A percentile compares a stretch with the other conserved stretches of the same genome.
Evolutionary conservation across 1,284 basidiomycete genomes (phyloP).

Genomic region (Leccinum fuscescens): DNA sequence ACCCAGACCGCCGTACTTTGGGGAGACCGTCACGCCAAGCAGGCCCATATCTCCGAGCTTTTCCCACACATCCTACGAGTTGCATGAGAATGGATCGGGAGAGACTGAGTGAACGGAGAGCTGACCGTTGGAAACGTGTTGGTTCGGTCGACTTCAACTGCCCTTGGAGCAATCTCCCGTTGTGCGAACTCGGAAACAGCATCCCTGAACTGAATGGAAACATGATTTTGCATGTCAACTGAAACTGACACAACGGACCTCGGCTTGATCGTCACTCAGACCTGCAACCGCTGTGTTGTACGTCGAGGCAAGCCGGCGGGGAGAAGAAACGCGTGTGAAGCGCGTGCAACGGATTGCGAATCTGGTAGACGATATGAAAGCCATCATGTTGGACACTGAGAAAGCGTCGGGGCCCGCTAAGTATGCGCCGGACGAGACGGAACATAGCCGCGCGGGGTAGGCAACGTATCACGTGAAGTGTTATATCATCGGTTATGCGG

Average conservation of each 20-base stretch:
- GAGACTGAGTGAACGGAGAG: conserved; percentile 7
- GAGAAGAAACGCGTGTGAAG: neutral
- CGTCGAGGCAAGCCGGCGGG: conserved; percentile 40
- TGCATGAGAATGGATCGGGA: conserved; percentile 1
- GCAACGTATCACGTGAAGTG: conserved; percentile 18
- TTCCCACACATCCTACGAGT: conserved; percentile 76
- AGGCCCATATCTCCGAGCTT: conserved; percentile 87
- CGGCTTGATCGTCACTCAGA: conserved; percentile 79
- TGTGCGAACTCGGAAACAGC: conserved; percentile 73
- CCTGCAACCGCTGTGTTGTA: conserved; percentile 80
- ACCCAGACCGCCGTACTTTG: conserved; percentile 76
- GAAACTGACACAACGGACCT: conserved; percentile 48
- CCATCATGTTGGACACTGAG: conserved; percentile 12
- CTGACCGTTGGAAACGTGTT: conserved; percentile 77
- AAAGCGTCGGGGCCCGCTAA: neutral
- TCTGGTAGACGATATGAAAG: conserved; percentile 12
- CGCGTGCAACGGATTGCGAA: conserved; percentile 7
- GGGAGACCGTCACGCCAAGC: conserved; percentile 79
- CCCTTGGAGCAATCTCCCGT: conserved; percentile 73
- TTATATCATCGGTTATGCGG: neutral
- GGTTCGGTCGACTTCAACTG: conserved; percentile 79
- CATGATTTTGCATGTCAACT: neutral
- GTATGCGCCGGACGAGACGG: conserved; percentile 4
- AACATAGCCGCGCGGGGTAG: conserved; percentile 15
- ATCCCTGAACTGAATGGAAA: conserved; percentile 64